A percentile compares a stretch with the other conserved stretches of the same genome.
These are phyloP conservation scores for Nakaseomyces kungkrabaensis DNA, from an alignment of 1,139 yeast species.

Conservation along the genomic window DNA sequence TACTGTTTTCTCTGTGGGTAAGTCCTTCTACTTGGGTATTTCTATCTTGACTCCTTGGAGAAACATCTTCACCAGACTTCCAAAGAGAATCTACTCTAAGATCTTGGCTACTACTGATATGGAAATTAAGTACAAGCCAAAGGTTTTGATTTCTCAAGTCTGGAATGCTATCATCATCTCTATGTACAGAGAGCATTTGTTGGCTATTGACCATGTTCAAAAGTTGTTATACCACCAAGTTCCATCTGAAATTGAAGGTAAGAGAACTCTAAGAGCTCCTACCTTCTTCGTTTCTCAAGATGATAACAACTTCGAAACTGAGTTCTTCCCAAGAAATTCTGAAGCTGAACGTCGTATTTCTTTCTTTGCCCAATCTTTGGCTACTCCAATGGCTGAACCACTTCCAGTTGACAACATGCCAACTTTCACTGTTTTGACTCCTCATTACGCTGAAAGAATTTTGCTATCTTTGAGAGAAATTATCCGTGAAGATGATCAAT, in stretches of 20 bases:
- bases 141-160: slow-evolving; percentile 93
- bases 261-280: slow-evolving; percentile 96
- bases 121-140: slow-evolving; percentile 98
- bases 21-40: slow-evolving; percentile 96
- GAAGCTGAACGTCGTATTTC: slow-evolving; percentile 99
- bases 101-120: slow-evolving; percentile 95
- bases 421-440: slow-evolving; percentile 92
- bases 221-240: slow-evolving; percentile 95
- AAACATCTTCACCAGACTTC: slow-evolving; percentile 92
- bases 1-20: slow-evolving; percentile 91
- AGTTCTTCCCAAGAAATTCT: slow-evolving; percentile 90
- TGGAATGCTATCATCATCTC: slow-evolving; percentile 98
- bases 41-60: slow-evolving; percentile 99
- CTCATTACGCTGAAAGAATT: slow-evolving; percentile 96
- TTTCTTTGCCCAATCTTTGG: slow-evolving; percentile 95
- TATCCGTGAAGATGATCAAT: slow-evolving; percentile 97
- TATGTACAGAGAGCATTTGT: slow-evolving; percentile 95
- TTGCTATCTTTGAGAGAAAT: slow-evolving; percentile 89
- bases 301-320: slow-evolving; percentile 88
- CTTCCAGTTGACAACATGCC: slow-evolving; percentile 99
- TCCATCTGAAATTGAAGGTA: slow-evolving; percentile 94
- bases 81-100: slow-evolving; percentile 97
- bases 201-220: slow-evolving; percentile 97
- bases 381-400: slow-evolving; percentile 98
- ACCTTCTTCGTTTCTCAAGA: slow-evolving; percentile 97